phyloP scores from a whole-genome alignment of 2,329 filamentous ascomycete species.

The Zymoseptoria ardabiliae region DNA sequence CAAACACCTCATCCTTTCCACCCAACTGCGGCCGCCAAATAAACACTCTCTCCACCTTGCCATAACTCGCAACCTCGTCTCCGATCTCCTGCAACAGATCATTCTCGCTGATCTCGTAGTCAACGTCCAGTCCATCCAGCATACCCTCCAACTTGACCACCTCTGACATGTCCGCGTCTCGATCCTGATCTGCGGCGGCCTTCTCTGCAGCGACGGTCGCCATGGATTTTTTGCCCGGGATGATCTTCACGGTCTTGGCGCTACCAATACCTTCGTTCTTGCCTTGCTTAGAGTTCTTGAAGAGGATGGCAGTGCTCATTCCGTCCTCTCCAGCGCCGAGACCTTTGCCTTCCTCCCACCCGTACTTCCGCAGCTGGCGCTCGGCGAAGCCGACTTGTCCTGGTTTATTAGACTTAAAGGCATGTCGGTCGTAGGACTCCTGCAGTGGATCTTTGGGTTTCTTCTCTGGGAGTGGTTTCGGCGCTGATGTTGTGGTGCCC shows the following conservation, averaged over 20 bases:
- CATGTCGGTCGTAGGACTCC: slow-evolving; percentile 15
- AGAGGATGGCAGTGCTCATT: slow-evolving; percentile 74
- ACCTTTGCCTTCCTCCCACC: slow-evolving; percentile 82
- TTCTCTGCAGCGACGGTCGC: slow-evolving; percentile 11
- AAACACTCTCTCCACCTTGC: slow-evolving; percentile 34
- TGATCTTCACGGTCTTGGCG: slow-evolving; percentile 65
- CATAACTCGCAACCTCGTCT: slow-evolving; percentile 73
- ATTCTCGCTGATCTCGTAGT: slow-evolving; percentile 63
- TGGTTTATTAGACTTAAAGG: slow-evolving; percentile 57
- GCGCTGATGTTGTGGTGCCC: slow-evolving; percentile 12
- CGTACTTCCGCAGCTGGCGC: slow-evolving; percentile 86
- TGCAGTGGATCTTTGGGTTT: slow-evolving; percentile 28
- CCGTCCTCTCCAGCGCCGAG: slow-evolving; percentile 76
- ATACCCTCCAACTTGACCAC: slow-evolving; percentile 80
- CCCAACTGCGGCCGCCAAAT: slow-evolving; percentile 51
- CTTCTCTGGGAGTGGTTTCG: slow-evolving; percentile 17
- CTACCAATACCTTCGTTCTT: slow-evolving; percentile 33
- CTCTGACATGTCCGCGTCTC: slow-evolving; percentile 56
- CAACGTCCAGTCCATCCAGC: slow-evolving; percentile 76
- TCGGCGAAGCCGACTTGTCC: slow-evolving; percentile 80
- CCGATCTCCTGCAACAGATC: slow-evolving; percentile 87
- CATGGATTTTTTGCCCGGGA: slow-evolving; percentile 61
- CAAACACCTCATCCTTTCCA: slow-evolving; percentile 58
- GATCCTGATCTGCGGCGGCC: slow-evolving; percentile 30
- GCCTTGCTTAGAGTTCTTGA: slow-evolving; percentile 71